Evolutionary conservation across 257 asterid species (phyloP).

Genomic region (Fraxinus cuspidata): DNA sequence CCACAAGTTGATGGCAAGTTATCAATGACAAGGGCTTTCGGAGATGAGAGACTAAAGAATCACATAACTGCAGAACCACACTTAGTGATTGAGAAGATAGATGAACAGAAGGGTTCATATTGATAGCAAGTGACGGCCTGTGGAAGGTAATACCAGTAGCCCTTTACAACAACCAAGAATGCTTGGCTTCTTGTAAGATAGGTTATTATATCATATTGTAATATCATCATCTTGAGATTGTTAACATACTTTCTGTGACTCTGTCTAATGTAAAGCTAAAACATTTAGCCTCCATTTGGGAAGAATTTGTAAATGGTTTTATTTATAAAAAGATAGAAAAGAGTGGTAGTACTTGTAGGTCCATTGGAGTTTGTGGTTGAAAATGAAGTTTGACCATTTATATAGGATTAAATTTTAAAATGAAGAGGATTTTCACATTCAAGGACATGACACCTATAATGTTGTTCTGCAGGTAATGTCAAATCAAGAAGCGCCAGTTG

Average conservation of each 20-base stretch:
- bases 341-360: not conserved
- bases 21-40: slow-evolving; percentile 62
- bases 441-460: not conserved
- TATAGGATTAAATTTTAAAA: too few species aligned
- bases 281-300: too few species aligned
- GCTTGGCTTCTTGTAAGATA: not conserved
- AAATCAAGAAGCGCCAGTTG: slow-evolving; percentile 43
- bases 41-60: slow-evolving; percentile 45
- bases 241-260: too few species aligned
- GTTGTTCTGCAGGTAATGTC: slow-evolving; percentile 41
- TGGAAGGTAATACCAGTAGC: slow-evolving; percentile 46
- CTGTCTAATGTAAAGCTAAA: too few species aligned
- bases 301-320: not conserved
- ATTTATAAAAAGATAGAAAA: not conserved
- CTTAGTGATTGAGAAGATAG: slow-evolving; percentile 23
- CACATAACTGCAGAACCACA: slow-evolving; percentile 52
- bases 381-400: too few species aligned
- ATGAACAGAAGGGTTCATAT: slow-evolving; percentile 18
- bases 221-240: not conserved
- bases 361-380: not conserved
- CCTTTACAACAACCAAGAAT: not conserved
- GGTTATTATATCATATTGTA: not conserved
- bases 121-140: slow-evolving; percentile 58
- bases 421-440: not conserved
- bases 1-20: slow-evolving; percentile 55